Conservation (phyloP, 441 rosid species). For the Erodium trifolium region DNA sequence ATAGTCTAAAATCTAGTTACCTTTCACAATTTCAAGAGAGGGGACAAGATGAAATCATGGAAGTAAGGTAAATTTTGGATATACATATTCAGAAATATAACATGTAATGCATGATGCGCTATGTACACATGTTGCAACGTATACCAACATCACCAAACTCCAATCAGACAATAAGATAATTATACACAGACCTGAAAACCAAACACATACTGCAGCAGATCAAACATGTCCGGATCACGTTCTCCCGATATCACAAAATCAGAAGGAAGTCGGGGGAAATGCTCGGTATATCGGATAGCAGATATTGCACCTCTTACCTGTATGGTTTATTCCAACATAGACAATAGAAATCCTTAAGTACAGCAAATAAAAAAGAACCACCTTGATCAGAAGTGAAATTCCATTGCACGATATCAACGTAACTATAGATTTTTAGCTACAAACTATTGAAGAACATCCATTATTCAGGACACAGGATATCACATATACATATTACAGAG, state of each 20-base stretch:
- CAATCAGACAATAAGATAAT: not conserved
- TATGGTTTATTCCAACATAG: constrained; percentile 19
- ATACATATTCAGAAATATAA: not conserved
- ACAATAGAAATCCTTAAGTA: constrained; percentile 5
- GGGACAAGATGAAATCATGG: not conserved
- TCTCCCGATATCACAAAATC: constrained; percentile 65
- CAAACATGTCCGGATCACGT: constrained; percentile 88
- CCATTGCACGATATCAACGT: constrained; percentile 9
- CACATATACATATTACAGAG: not conserved
- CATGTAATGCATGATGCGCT: not conserved
- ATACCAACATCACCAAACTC: constrained; percentile 6
- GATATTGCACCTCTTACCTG: constrained; percentile 89
- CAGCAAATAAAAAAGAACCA: constrained; percentile 12
- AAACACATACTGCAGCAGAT: constrained; percentile 77
- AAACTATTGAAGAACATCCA: constrained; percentile 3
- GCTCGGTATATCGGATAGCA: constrained; percentile 71
- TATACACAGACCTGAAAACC: constrained; percentile 82
- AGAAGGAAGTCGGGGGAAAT: constrained; percentile 78
- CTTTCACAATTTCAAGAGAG: too few relatives aligned
- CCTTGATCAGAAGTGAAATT: constrained; percentile 9
- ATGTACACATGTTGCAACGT: constrained; percentile 3
- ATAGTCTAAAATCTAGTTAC: too few relatives aligned
- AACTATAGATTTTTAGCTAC: constrained; percentile 7
- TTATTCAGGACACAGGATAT: not conserved
- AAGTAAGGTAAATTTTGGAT: not conserved